Evolutionary conservation across 169 alveolate species (phyloP), one percentile per base, ranked within the genome.

Genomic region (Plasmodium blacklocki): DNA sequence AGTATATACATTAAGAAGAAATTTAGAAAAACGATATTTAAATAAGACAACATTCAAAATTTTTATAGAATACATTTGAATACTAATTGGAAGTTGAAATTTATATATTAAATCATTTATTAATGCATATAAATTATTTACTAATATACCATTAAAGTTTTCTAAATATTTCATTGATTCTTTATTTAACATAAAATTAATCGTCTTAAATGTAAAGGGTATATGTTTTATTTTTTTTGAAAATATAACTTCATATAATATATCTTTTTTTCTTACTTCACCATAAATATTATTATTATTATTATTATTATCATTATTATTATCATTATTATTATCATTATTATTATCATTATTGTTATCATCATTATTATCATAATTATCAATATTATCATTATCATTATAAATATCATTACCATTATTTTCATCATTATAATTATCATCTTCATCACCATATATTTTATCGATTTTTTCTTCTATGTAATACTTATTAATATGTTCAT

Each of bases 11-110:
- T 70, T 67, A 12, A 43, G 71, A 7, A 83, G 64, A 62, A 83
- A 83, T 18, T 68, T 49, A 32, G 18, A 56, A 83, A 83, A 83
- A 0, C 91, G 18, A 62, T 68, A 83, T 32, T 63, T 68, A 50
- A 83, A 83, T 56, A 83, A 68, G 6, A 58, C 60, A 9, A 67
- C 39, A 49, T 83, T 72, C n/a, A 83, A 52, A 0, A 83, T 7
- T 50, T 83, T 83, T 29, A 83, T 68, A 29, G 91, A 11, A 58
- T 83, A 83, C n/a, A 68, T 83, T 58, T 83, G 91, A n/a, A 83
- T 74, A 0, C 9, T 19, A 83, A 59, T 83, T 4, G 91, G 85
- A 23, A 83, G 29, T 9, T 71, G 73, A 83, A 83, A 83, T 67
- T 56, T 68, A 45, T 18, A 71, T 9, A 83, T 50, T 63, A 83